A percentile compares a stretch with the other conserved stretches of the same genome.
Evolutionary conservation across 1,284 basidiomycete species (phyloP).

Genomic region (Termitomyces sp.): DNA sequence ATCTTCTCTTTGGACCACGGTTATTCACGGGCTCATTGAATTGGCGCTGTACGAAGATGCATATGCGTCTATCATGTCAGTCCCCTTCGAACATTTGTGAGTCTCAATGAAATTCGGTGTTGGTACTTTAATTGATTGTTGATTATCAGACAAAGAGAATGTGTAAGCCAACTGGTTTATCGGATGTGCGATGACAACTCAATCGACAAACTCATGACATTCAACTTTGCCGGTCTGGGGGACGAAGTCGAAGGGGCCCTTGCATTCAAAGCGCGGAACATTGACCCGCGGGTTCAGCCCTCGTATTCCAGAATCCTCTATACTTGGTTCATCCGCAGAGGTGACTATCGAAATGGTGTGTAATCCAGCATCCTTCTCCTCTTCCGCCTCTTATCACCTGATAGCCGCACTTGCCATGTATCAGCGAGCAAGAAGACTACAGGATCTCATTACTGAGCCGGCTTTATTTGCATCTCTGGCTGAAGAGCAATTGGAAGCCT

Average conservation of each 20-base stretch:
- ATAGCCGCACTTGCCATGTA: slow-evolving; percentile 92
- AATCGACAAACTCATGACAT: slow-evolving; percentile 73
- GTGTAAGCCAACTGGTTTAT: slow-evolving; percentile 76
- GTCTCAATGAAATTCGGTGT: slow-evolving; percentile 27
- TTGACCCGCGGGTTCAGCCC: slow-evolving; percentile 81
- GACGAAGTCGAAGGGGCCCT: slow-evolving; percentile 88
- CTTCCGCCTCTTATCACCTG: slow-evolving; percentile 13
- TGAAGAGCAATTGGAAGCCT: slow-evolving; percentile 77
- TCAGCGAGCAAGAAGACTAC: slow-evolving; percentile 81
- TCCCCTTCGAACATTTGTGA: slow-evolving; percentile 74
- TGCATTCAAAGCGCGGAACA: slow-evolving; percentile 92
- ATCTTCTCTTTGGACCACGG: slow-evolving; percentile 66
- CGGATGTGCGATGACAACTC: slow-evolving; percentile 91
- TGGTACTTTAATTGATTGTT: background rate
- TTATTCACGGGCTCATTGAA: slow-evolving; percentile 76
- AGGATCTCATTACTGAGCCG: slow-evolving; percentile 45
- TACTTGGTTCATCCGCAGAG: slow-evolving; percentile 84
- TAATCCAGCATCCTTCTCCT: slow-evolving; percentile 11
- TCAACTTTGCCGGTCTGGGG: slow-evolving; percentile 84
- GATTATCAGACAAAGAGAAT: slow-evolving; percentile 66
- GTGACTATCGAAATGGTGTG: slow-evolving; percentile 86
- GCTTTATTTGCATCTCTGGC: slow-evolving; percentile 54
- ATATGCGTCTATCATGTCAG: slow-evolving; percentile 70
- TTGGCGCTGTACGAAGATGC: slow-evolving; percentile 80
- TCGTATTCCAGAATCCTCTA: slow-evolving; percentile 94